Evolutionary conservation across 495 filamentous ascomycete species (phyloP), one percentile per base, ranked within the genome.

Genomic region (Aspergillus olivimuriae): DNA sequence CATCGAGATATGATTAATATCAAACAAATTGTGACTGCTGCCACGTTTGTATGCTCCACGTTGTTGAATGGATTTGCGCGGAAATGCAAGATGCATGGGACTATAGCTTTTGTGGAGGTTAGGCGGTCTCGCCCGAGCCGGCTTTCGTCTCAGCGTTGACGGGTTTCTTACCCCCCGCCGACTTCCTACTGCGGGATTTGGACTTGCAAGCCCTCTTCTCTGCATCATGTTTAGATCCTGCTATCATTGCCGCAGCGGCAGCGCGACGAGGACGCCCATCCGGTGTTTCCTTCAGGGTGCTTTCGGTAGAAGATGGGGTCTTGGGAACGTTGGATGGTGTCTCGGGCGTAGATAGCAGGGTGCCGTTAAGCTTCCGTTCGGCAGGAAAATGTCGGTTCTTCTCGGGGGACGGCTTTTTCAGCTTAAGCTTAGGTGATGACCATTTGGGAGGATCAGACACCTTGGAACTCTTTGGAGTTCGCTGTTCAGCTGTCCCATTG

Each of bases 211-310:
- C 54, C 26, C 54, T 41, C 30, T 48, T 38, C 16, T 57, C 44
- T n/a, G 50, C 50, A 21, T 53, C 43, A 10, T 45, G 38, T 34
- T 53, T 41, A 12, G 51, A 57, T n/a, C 41, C 48, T 7, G 47
- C 50, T 39, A 57, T 51, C 26, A 57, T 28, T 0, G 47, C 47
- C 1, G 46, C 47, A 15, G 54, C 50, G 11, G 55, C 55, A n/a
- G 47, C 48, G 18, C 55, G 55, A 19, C 51, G 55, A 19, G 55
- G 55, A 11, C 55, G 50, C 15, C 50, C 47, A 6, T 47, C 44
- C 2, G 53, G 49, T 0, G 50, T 57, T 18, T 26, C 32, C 24
- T 22, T 26, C 7, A 41, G 16, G 26, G 24, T 28, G 6, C 24
- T 11, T 28, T 11, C 24, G 6, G 24, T 28, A 11, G 6, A 6